Evolutionary conservation across 345 rosid species (phyloP).

Genomic region (Lepidium africanum): DNA sequence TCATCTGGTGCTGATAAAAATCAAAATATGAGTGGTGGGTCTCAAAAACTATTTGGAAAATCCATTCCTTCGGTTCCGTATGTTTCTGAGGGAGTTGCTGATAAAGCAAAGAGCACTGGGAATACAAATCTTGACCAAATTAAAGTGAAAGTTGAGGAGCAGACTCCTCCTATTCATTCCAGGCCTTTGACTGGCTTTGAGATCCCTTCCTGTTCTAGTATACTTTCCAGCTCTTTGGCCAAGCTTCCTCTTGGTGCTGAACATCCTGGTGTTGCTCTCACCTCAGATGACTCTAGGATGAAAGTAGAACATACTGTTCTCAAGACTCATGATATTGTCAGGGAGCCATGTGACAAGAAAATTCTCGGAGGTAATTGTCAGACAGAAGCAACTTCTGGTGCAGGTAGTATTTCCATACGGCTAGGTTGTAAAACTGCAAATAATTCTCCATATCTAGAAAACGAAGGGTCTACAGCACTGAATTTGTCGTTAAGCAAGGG

Average conservation of each 20-base stretch:
- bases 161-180: constrained; percentile 9
- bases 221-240: background rate
- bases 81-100: constrained; percentile 1
- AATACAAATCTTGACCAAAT: background rate
- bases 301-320: constrained; percentile 21
- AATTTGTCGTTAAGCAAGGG: constrained; percentile 46
- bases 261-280: background rate
- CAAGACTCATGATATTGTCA: constrained; percentile 13
- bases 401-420: constrained; percentile 28
- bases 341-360: constrained; percentile 15
- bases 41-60: background rate
- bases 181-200: constrained; percentile 24
- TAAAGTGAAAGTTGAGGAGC: constrained; percentile 34
- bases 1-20: constrained; percentile 23
- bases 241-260: background rate
- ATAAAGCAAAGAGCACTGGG: background rate
- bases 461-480: constrained; percentile 30
- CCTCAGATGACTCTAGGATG: constrained; percentile 26
- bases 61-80: background rate
- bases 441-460: constrained; percentile 22
- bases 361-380: constrained; percentile 19
- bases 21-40: background rate
- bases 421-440: constrained; percentile 28
- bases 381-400: constrained; percentile 19
- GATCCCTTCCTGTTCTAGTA: constrained; percentile 15